Conservation (phyloP, 257 asterid genomes). For the Forsythia viridissima region DNA sequence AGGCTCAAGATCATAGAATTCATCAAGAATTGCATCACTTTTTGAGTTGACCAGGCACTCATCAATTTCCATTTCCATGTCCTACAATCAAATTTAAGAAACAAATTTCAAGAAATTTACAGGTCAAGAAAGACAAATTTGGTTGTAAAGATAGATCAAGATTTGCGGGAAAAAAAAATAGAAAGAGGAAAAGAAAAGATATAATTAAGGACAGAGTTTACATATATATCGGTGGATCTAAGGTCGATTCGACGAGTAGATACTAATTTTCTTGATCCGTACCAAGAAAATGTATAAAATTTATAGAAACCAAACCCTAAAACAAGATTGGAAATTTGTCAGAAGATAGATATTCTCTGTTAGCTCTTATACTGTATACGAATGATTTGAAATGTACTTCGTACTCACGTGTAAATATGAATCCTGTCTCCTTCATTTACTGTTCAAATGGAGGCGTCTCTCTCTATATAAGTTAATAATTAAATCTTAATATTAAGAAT, state of each 20-base stretch:
- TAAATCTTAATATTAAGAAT: too few species aligned
- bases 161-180: too few species aligned
- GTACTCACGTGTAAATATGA: background rate
- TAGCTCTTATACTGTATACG: background rate
- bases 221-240: too few species aligned
- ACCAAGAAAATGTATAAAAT: too few species aligned
- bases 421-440: background rate
- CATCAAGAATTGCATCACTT: conserved; percentile 4
- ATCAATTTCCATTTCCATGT: background rate
- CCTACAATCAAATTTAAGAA: background rate
- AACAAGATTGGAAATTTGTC: background rate
- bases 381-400: background rate
- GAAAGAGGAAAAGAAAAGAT: too few species aligned
- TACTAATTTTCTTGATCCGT: too few species aligned
- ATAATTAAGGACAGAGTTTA: too few species aligned
- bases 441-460: background rate
- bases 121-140: too few species aligned
- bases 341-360: background rate
- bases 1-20: conserved; percentile 34
- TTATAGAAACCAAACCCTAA: background rate
- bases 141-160: too few species aligned
- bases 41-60: background rate
- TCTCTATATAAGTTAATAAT: too few species aligned
- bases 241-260: too few species aligned
- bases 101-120: too few species aligned